Percentiles rank a stretch among this genome's conserved stretches.
phyloP scores from a whole-genome alignment of 2,329 filamentous ascomycete species.

The Aspergillus ibericus region DNA sequence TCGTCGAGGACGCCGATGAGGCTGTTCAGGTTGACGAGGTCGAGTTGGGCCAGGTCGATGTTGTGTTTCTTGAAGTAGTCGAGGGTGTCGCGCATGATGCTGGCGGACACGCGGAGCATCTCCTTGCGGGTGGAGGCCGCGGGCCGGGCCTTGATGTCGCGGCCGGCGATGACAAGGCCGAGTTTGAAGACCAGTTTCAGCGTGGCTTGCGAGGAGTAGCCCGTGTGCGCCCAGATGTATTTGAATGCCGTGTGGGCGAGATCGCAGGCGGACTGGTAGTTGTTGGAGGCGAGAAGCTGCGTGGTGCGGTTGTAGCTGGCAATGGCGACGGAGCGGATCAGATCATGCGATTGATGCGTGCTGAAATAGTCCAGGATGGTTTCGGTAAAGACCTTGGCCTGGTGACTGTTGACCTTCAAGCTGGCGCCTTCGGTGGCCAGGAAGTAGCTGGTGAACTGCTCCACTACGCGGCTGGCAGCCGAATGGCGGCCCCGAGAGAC shows the following conservation, averaged over 20 bases:
- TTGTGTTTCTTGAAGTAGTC: slow-evolving; percentile 41
- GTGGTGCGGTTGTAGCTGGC: slow-evolving; percentile 30
- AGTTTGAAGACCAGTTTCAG: slow-evolving; percentile 39
- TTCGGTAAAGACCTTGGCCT: slow-evolving; percentile 32
- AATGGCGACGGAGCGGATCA: slow-evolving; percentile 40
- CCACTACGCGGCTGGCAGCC: slow-evolving; percentile 26
- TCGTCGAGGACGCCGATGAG: slow-evolving; percentile 47
- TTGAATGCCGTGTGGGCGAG: slow-evolving; percentile 35
- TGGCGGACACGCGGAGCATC: slow-evolving; percentile 41
- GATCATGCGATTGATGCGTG: slow-evolving; percentile 33
- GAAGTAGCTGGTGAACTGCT: slow-evolving; percentile 36
- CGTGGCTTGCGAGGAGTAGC: slow-evolving; percentile 28
- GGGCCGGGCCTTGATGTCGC: slow-evolving; percentile 35
- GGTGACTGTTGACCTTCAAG: slow-evolving; percentile 21
- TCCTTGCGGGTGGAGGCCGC: slow-evolving; percentile 38
- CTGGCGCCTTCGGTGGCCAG: slow-evolving; percentile 30
- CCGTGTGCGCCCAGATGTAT: slow-evolving; percentile 35
- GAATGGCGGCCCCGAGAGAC: slow-evolving; percentile 23
- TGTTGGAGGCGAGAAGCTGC: slow-evolving; percentile 28
- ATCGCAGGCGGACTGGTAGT: slow-evolving; percentile 34
- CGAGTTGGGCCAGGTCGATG: slow-evolving; percentile 47
- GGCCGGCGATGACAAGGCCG: slow-evolving; percentile 36
- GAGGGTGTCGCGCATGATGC: slow-evolving; percentile 45
- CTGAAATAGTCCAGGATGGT: slow-evolving; percentile 37
- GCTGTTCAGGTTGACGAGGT: slow-evolving; percentile 43